A percentile compares a stretch with the other conserved stretches of the same genome.
phyloP scores from a whole-genome alignment of 73 alveolate species.

The Paramecium octaurelia region DNA sequence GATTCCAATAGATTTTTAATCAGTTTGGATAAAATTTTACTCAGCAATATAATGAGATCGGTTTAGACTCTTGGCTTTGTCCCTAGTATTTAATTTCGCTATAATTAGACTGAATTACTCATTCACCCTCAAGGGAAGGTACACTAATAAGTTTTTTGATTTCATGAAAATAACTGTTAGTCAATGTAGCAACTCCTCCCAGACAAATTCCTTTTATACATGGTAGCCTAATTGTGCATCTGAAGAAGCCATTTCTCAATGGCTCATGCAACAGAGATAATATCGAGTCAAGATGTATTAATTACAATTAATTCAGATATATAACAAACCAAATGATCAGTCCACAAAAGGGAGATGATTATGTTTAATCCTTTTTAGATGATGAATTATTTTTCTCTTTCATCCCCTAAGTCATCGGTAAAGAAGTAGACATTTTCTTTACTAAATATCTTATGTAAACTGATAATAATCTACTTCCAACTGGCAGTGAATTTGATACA shows the following conservation, averaged over 20 bases:
- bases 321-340: neutral
- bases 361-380: conserved; percentile 22
- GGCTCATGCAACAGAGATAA: neutral
- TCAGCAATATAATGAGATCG: neutral
- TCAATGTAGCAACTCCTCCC: neutral
- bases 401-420: neutral
- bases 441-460: neutral
- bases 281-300: neutral
- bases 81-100: neutral
- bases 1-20: neutral
- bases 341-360: neutral
- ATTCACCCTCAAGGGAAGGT: neutral
- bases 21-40: neutral
- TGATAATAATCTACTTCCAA: neutral
- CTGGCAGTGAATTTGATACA: neutral
- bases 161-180: neutral
- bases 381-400: conserved; percentile 25
- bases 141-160: neutral
- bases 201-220: neutral
- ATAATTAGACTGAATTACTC: neutral
- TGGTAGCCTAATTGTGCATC: neutral
- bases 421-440: neutral
- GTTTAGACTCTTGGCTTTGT: neutral
- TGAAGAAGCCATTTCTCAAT: neutral
- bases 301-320: neutral